Conservation (phyloP, 176 grass and related monocot species). For the Oryza longistaminata region DNA sequence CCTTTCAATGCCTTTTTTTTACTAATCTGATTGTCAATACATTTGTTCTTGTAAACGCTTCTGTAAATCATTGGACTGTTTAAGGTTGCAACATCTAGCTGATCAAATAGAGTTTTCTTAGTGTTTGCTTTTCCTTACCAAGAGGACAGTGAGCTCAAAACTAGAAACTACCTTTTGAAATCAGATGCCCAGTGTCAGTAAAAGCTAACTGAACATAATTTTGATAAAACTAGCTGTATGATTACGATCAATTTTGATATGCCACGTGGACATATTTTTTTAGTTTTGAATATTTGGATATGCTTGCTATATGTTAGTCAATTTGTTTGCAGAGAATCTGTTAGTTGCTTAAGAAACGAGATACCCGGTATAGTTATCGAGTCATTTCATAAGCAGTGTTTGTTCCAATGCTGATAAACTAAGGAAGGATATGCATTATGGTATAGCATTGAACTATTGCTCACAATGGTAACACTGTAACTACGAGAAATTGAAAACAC, state of each 20-base stretch:
- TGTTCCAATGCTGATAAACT: background rate
- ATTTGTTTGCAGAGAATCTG: background rate
- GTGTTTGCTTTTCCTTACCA: background rate
- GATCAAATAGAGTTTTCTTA: background rate
- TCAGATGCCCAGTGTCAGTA: background rate
- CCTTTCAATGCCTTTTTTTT: slow-evolving; percentile 8
- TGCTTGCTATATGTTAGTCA: background rate
- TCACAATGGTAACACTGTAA: slow-evolving; percentile 1
- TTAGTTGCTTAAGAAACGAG: background rate
- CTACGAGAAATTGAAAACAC: background rate
- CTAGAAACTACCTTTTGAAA: slow-evolving; percentile 18
- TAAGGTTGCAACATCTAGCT: background rate
- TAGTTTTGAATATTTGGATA: background rate
- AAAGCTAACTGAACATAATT: background rate
- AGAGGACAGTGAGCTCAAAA: background rate
- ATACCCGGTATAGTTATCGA: background rate
- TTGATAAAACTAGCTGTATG: background rate
- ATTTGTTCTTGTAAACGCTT: background rate
- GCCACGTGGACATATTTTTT: background rate
- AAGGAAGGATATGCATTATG: background rate
- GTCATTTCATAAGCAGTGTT: background rate
- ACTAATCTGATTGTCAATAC: background rate
- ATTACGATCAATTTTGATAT: background rate
- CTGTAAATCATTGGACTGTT: background rate
- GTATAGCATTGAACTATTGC: background rate